Evolutionary conservation across 495 filamentous ascomycete species (phyloP).

Genomic region (Penicillium verhagenii): DNA sequence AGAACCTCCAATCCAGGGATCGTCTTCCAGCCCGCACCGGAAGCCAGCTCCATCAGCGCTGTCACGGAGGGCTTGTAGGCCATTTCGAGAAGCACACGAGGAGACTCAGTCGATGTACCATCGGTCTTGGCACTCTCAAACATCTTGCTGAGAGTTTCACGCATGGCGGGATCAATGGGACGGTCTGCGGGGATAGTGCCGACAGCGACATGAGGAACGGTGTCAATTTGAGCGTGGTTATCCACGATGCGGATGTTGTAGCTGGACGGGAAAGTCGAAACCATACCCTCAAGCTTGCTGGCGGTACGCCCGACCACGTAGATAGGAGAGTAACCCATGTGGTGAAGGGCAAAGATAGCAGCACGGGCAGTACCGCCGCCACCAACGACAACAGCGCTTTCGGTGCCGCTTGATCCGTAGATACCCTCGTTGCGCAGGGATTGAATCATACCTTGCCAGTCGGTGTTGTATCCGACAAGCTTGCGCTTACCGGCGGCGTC

Average conservation of each 20-base stretch:
- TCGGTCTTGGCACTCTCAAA: conserved; percentile 39
- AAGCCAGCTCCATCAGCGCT: conserved; percentile 79
- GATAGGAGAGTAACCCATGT: conserved; percentile 80
- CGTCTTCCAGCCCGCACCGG: conserved; percentile 77
- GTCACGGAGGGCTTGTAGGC: conserved; percentile 89
- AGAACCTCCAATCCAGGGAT: conserved; percentile 89
- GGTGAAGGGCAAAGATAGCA: conserved; percentile 83
- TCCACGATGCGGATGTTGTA: conserved; percentile 71
- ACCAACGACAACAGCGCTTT: conserved; percentile 66
- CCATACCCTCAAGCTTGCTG: conserved; percentile 63
- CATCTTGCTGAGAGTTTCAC: conserved; percentile 67
- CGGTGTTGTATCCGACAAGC: conserved; percentile 87
- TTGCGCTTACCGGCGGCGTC: conserved; percentile 36
- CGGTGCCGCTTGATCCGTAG: conserved; percentile 35
- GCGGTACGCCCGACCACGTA: conserved; percentile 81
- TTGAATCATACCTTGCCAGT: conserved; percentile 90
- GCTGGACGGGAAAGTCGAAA: conserved; percentile 67
- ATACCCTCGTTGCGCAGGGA: conserved; percentile 75
- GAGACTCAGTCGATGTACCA: conserved; percentile 32
- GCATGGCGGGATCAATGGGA: conserved; percentile 72
- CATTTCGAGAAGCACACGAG: conserved; percentile 83
- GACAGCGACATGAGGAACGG: conserved; percentile 69
- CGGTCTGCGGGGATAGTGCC: conserved; percentile 89
- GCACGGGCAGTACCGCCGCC: conserved; percentile 90
- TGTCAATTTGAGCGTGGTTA: conserved; percentile 46